Base-by-base conservation (phyloP, 495 filamentous ascomycete genomes). In the Collariella sp. region DNA sequence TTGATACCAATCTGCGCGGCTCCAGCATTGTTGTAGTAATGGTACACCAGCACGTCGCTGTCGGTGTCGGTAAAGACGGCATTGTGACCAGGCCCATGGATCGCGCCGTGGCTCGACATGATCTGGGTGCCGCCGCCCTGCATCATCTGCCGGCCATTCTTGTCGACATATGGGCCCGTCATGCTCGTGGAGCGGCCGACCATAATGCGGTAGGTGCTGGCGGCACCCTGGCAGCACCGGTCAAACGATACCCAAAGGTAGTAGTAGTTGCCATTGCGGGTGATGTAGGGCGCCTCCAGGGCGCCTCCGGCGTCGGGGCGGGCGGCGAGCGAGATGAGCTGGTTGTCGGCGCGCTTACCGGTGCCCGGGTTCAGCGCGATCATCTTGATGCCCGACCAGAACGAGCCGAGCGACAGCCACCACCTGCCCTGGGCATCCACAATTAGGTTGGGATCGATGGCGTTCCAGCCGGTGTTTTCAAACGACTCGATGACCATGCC, bases 341-440 rank as follows among this genome's bases (percentile, higher is more conserved):
- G 23, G 10, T 15, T 42, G 26, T 42, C 48, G 16, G 48, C 22
- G 10, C 48, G 36, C 23, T 50, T 50, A 9, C 48, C 48, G n/a
- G 48, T 50, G 9, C 7, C 9, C n/a, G 36, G 36, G 22, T 42
- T 29, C 15, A 50, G 16, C 23, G n/a, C 7, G 13, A 50, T 33
- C 48, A 50, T 42, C 48, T 50, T 50, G 16, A 50, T 41, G n/a
- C 48, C 48, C 23, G 36, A 41, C 48, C 48, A 50, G 26, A 50
- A 50, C 23, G 48, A 50, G 23, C 48, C 48, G n/a, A 50, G 11
- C 3, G 48, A 19, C n/a, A 50, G n/a, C 48, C 48, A 50, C 48
- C 48, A 50, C 23, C 9, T 12, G 36, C 48, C 48, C 48, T 50
- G 36, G n/a, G 48, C 48, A 15, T 50, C 48, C 1, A 50, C 48